These are phyloP conservation scores for Pseudocercospora fijiensis DNA, from an alignment of 2,329 filamentous ascomycete species.

Conservation along the genomic window DNA sequence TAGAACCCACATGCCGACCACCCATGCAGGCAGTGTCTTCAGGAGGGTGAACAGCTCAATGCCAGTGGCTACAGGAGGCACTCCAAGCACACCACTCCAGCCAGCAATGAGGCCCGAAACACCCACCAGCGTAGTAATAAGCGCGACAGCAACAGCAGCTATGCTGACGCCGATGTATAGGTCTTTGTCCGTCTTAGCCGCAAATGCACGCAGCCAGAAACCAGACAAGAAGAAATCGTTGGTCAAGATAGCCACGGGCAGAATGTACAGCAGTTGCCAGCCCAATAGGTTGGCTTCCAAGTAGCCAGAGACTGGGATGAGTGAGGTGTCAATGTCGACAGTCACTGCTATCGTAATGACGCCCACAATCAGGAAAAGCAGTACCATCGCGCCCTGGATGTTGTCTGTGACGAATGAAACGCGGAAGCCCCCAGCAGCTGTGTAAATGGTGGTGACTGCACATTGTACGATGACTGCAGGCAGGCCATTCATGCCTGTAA, in stretches of 20 bases:
- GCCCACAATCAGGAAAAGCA: constrained; percentile 71
- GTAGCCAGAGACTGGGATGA: constrained; percentile 68
- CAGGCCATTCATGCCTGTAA: constrained; percentile 73
- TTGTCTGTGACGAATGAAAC: constrained; percentile 84
- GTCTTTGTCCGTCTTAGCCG: constrained; percentile 74
- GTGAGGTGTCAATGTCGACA: constrained; percentile 66
- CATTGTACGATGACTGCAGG: constrained; percentile 77
- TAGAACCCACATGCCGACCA: constrained; percentile 62
- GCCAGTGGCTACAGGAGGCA: constrained; percentile 61
- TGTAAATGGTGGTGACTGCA: constrained; percentile 77
- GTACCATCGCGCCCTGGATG: constrained; percentile 75
- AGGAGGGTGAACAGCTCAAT: constrained; percentile 75
- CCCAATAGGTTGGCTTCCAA: constrained; percentile 69
- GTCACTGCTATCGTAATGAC: constrained; percentile 75
- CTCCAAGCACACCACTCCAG: constrained; percentile 71
- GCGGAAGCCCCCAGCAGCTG: constrained; percentile 73
- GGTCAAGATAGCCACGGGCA: constrained; percentile 75
- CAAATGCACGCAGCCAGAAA: constrained; percentile 83
- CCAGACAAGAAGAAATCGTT: constrained; percentile 85
- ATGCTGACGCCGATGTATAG: constrained; percentile 72
- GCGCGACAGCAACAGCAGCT: constrained; percentile 63
- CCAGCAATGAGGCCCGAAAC: constrained; percentile 71
- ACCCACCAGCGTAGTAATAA: constrained; percentile 72
- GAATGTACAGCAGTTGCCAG: constrained; percentile 83
- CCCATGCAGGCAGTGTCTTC: constrained; percentile 70